Percentiles rank a stretch among this genome's conserved stretches.
Evolutionary conservation across 2,329 filamentous ascomycete genomes (phyloP).

Genomic region (Colletotrichum melonis): DNA sequence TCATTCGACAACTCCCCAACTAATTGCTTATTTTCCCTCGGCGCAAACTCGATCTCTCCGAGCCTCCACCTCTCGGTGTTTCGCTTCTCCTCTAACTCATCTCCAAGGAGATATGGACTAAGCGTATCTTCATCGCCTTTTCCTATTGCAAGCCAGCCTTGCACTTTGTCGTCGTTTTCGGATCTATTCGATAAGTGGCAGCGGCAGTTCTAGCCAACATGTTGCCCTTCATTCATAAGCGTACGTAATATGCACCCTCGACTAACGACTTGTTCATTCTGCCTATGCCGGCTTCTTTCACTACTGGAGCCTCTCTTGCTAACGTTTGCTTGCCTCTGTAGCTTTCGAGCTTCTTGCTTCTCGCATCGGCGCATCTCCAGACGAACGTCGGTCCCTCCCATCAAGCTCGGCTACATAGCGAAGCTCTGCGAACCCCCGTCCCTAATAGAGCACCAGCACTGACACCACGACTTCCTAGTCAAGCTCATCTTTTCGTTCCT

Average conservation of each 20-base stretch:
- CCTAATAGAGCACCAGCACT: background rate
- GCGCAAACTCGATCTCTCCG: background rate
- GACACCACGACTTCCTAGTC: constrained; percentile 64
- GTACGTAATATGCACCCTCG: constrained; percentile 32
- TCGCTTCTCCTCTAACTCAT: background rate
- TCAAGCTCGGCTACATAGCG: background rate
- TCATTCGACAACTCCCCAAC: background rate
- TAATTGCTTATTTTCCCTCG: background rate
- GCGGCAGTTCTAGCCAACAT: constrained; percentile 33
- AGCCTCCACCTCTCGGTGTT: background rate
- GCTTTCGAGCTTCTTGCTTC: constrained; percentile 57
- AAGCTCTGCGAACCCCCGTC: constrained; percentile 47
- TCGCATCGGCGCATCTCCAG: constrained; percentile 55
- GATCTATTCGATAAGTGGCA: background rate
- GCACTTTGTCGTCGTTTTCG: background rate
- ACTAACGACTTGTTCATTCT: background rate
- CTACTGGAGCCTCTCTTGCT: constrained; percentile 11
- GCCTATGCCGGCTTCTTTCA: background rate
- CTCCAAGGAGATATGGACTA: background rate
- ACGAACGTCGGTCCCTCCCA: constrained; percentile 54
- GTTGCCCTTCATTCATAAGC: constrained; percentile 44
- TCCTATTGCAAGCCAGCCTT: background rate
- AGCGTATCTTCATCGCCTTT: background rate
- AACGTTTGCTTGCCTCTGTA: constrained; percentile 37
- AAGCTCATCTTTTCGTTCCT: constrained; percentile 94